Percentiles rank a stretch among this genome's conserved stretches.
Evolutionary conservation across 2,329 filamentous ascomycete species (phyloP).

Genomic region (Hymenotorrendiella dingleyae): DNA sequence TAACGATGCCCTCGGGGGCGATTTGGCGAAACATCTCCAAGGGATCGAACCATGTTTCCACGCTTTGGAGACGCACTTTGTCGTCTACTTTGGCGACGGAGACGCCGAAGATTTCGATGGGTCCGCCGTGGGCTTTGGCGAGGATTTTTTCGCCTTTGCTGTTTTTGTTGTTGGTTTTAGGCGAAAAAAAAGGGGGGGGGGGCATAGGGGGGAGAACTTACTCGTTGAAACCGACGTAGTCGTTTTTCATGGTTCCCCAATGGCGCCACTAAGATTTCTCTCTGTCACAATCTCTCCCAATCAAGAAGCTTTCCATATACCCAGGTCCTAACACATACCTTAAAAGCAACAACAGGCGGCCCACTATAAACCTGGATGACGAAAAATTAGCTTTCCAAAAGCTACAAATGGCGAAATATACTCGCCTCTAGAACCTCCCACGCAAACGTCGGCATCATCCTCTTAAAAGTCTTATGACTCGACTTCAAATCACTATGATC

Average conservation of each 20-base stretch:
- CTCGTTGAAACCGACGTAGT: constrained; percentile 61
- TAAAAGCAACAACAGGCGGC: too few relatives aligned
- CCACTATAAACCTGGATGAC: too few relatives aligned
- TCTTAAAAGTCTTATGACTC: constrained; percentile 65
- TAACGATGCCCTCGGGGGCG: constrained; percentile 31
- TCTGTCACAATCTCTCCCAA: too few relatives aligned
- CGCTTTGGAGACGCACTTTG: constrained; percentile 48
- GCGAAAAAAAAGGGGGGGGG: neutral
- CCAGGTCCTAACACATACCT: too few relatives aligned
- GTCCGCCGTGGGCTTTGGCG: constrained; percentile 53
- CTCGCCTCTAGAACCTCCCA: constrained; percentile 68
- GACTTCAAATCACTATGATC: constrained; percentile 54
- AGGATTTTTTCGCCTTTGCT: constrained; percentile 58
- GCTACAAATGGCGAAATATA: constrained; percentile 55
- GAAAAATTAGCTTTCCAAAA: too few relatives aligned
- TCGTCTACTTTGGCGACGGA: constrained; percentile 57
- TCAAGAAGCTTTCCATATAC: too few relatives aligned
- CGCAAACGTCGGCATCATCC: constrained; percentile 67
- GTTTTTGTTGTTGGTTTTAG: constrained; percentile 9
- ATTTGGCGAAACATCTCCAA: constrained; percentile 64
- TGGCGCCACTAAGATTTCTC: constrained; percentile 63
- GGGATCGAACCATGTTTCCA: constrained; percentile 62
- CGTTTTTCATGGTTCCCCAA: constrained; percentile 61
- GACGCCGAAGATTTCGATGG: constrained; percentile 59
- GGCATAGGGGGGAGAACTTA: constrained; percentile 37